Conservation (phyloP, 352 stramenopile species). For the Phytopythium ostracodes region DNA sequence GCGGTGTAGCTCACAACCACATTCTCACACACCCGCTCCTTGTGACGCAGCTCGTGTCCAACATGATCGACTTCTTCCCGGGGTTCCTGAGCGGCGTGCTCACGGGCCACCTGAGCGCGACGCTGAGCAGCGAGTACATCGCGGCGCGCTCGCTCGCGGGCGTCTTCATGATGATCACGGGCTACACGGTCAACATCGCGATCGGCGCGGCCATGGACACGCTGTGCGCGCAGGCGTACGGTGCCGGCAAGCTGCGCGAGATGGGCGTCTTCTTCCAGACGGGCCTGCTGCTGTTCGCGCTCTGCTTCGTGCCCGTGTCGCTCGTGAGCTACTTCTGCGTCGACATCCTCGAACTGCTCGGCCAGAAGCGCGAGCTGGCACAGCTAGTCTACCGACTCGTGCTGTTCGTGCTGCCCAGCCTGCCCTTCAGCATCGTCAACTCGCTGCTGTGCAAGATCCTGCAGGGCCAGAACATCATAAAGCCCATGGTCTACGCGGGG, state of each 20-base stretch:
- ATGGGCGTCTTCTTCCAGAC: constrained; percentile 89
- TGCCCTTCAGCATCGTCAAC: constrained; percentile 83
- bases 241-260: constrained; percentile 79
- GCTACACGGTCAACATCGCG: constrained; percentile 74
- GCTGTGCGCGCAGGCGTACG: constrained; percentile 78
- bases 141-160: constrained; percentile 63
- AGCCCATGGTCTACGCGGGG: constrained; percentile 76
- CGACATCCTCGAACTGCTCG: constrained; percentile 65
- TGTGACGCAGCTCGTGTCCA: constrained; percentile 37
- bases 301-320: constrained; percentile 55
- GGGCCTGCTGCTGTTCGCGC: constrained; percentile 59
- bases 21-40: background rate
- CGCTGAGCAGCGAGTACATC: constrained; percentile 71
- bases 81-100: constrained; percentile 64
- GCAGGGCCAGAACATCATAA: constrained; percentile 83
- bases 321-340: constrained; percentile 75
- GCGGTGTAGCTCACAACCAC: background rate
- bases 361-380: constrained; percentile 65
- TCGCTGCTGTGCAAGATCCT: constrained; percentile 73
- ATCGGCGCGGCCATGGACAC: constrained; percentile 89
- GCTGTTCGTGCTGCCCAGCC: constrained; percentile 62
- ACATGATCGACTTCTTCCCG: constrained; percentile 66
- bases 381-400: constrained; percentile 62
- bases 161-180: constrained; percentile 85
- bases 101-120: constrained; percentile 59